phyloP scores from a whole-genome alignment of 768 basidiomycete species.

The Suillus spraguei region DNA sequence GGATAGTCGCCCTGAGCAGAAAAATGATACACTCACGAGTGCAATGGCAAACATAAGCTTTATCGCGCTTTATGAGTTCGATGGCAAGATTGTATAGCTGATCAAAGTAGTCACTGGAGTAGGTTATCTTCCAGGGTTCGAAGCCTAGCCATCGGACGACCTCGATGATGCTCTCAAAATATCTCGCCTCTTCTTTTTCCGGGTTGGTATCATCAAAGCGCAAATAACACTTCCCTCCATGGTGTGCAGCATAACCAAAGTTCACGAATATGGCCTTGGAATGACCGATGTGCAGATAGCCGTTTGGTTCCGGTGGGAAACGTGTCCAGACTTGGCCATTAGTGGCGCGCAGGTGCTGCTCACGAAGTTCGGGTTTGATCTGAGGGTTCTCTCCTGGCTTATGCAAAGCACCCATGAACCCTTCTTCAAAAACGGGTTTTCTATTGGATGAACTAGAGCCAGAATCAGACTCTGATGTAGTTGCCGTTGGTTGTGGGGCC shows the following conservation, averaged over 20 bases:
- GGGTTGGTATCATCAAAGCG: conserved; percentile 99
- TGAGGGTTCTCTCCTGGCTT: conserved; percentile 95
- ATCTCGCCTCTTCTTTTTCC: conserved; percentile 93
- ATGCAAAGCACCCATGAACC: conserved; percentile 91
- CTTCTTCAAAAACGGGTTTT: conserved; percentile 87
- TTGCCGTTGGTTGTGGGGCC: conserved; percentile 28
- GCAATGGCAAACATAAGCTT: conserved; percentile 96
- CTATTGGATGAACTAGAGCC: conserved; percentile 38
- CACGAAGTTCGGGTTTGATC: conserved; percentile 72
- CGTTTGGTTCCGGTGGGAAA: conserved; percentile 99
- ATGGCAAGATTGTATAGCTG: conserved; percentile 84
- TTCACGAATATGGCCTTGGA: conserved; percentile 98
- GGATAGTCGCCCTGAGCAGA: conserved; percentile 8
- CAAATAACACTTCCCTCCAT: conserved; percentile 91
- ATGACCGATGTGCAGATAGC: conserved; percentile 93
- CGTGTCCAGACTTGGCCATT: conserved; percentile 88
- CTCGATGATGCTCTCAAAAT: conserved; percentile 96
- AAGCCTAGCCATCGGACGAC: conserved; percentile 96
- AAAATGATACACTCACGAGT: conserved; percentile 63
- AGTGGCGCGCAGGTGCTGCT: conserved; percentile 80
- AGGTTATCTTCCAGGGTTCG: conserved; percentile 99
- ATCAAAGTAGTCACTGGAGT: conserved; percentile 97
- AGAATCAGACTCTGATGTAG: conserved; percentile 37
- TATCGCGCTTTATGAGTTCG: conserved; percentile 85
- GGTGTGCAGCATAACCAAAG: conserved; percentile 96